Conservation (phyloP, 441 rosid genomes). For the Adansonia grandidieri region DNA sequence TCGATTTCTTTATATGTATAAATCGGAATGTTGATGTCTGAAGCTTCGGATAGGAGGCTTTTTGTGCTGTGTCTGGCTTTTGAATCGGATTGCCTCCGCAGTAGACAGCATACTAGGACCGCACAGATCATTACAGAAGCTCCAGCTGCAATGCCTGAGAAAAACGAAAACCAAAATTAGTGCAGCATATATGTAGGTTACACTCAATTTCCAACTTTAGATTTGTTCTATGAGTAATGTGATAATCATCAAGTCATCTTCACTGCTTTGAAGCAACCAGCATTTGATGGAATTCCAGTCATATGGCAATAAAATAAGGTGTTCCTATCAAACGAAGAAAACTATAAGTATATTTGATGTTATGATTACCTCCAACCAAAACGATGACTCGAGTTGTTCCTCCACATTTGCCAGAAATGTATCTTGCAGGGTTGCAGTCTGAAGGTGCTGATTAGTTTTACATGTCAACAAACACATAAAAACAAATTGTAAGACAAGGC, state of each 20-base stretch:
- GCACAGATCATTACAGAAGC: conserved; percentile 43
- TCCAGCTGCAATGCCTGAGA: conserved; percentile 53
- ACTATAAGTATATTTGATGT: background rate
- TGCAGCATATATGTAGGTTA: background rate
- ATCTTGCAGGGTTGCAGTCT: conserved; percentile 49
- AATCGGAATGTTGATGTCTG: conserved; percentile 61
- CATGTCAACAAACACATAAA: background rate
- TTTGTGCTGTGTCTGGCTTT: conserved; percentile 43
- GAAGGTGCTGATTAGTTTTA: conserved; percentile 39
- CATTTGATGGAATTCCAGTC: background rate
- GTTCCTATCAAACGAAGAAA: background rate
- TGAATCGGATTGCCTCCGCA: conserved; percentile 37
- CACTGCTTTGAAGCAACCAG: background rate
- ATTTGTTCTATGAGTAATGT: background rate
- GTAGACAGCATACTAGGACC: conserved; percentile 44
- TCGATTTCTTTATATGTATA: conserved; percentile 78
- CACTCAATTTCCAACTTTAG: background rate
- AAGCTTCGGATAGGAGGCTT: conserved; percentile 55
- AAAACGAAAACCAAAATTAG: background rate
- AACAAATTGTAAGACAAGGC: background rate
- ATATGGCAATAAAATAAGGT: background rate
- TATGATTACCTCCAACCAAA: conserved; percentile 64
- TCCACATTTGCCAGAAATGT: conserved; percentile 56
- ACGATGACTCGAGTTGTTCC: conserved; percentile 41
- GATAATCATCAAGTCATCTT: background rate